These are phyloP conservation scores for Lachnum nothofagi DNA, from an alignment of 2,329 filamentous ascomycete species.

Conservation along the genomic window DNA sequence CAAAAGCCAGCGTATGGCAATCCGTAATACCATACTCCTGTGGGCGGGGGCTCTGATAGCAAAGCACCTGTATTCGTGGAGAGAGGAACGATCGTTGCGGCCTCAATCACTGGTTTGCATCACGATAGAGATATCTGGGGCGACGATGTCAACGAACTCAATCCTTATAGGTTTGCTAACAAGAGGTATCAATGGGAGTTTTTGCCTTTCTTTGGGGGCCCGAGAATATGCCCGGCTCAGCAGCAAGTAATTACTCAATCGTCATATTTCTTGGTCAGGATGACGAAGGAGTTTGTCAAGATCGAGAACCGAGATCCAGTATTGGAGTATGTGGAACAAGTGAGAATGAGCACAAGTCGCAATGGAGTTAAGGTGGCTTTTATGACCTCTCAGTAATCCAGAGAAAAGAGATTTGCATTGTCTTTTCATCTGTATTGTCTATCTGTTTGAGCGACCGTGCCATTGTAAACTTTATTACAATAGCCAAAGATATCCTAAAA, in stretches of 20 bases:
- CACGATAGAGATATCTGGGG: conserved; percentile 58
- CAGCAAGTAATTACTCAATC: conserved; percentile 10
- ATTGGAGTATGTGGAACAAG: neutral
- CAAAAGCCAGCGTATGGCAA: conserved; percentile 38
- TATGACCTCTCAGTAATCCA: too few relatives aligned
- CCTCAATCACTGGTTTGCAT: conserved; percentile 23
- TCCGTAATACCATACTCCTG: conserved; percentile 26
- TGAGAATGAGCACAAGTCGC: neutral
- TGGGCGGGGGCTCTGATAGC: conserved; percentile 29
- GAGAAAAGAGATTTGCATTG: too few relatives aligned
- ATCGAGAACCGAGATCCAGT: conserved; percentile 11
- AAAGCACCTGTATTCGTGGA: conserved; percentile 24
- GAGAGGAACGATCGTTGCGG: conserved; percentile 20
- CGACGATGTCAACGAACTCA: conserved; percentile 61
- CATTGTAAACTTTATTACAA: too few relatives aligned
- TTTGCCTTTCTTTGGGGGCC: conserved; percentile 66
- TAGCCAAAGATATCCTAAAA: too few relatives aligned
- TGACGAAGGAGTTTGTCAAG: conserved; percentile 2
- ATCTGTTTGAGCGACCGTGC: too few relatives aligned
- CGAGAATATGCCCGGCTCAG: conserved; percentile 48
- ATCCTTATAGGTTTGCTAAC: conserved; percentile 68
- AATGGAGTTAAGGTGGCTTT: conserved; percentile 2
- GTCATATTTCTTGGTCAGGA: conserved; percentile 5
- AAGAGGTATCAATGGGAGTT: conserved; percentile 64
- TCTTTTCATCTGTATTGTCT: too few relatives aligned